Conservation (phyloP, 305 asterid genomes). For the Salvia sclarea region DNA sequence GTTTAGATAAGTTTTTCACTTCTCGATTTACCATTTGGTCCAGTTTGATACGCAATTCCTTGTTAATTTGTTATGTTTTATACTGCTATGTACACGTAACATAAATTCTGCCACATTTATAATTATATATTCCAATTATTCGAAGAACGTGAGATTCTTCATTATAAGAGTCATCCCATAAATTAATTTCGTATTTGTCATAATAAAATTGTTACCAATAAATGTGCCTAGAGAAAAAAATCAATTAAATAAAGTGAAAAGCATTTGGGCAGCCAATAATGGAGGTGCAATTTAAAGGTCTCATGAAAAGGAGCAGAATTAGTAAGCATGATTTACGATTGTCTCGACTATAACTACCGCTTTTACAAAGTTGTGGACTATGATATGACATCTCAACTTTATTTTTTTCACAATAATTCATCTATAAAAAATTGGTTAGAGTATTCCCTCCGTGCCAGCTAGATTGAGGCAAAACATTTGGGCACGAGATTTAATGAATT, state of each 20-base stretch:
- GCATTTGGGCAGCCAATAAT: conserved; percentile 18
- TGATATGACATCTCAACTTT: conserved; percentile 24
- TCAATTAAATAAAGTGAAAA: neutral
- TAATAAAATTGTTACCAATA: neutral
- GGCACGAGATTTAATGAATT: no score
- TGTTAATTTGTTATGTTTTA: no score
- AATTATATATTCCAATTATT: no score
- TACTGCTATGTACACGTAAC: no score
- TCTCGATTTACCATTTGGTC: neutral
- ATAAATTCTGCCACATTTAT: no score
- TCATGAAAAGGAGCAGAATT: conserved; percentile 28
- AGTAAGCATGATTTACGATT: conserved; percentile 25
- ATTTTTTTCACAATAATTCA: neutral
- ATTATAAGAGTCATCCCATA: neutral
- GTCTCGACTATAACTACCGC: conserved; percentile 23
- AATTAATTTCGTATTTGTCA: neutral
- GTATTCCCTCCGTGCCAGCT: no score
- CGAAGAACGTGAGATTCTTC: no score
- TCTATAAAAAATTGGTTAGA: neutral
- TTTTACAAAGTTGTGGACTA: neutral
- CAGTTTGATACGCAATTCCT: neutral
- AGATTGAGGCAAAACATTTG: no score
- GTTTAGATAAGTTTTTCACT: neutral
- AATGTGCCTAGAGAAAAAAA: neutral
- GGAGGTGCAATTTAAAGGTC: conserved; percentile 26